phyloP scores from a whole-genome alignment of 2,329 filamentous ascomycete species.

The Colletotrichum filicis region DNA sequence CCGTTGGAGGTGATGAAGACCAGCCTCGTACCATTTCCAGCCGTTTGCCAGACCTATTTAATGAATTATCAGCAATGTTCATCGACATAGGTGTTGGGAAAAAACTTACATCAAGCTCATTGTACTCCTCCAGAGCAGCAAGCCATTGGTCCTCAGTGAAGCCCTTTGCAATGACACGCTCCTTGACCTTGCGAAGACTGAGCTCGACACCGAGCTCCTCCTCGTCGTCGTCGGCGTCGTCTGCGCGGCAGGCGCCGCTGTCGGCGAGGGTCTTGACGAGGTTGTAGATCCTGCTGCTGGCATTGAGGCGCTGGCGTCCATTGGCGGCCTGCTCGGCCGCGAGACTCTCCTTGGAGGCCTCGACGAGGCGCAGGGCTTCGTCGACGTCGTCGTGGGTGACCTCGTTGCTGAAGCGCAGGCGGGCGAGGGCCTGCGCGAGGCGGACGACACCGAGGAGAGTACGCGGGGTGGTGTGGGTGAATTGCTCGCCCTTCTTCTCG shows the following conservation, averaged over 20 bases:
- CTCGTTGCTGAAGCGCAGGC: conserved; percentile 85
- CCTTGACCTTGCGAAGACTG: conserved; percentile 87
- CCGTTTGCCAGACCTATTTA: conserved; percentile 80
- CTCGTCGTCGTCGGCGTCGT: conserved; percentile 67
- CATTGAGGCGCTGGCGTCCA: conserved; percentile 76
- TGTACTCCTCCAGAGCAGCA: conserved; percentile 89
- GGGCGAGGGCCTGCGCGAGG: conserved; percentile 91
- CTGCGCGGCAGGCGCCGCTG: conserved; percentile 84
- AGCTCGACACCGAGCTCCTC: conserved; percentile 72
- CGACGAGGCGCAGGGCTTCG: conserved; percentile 89
- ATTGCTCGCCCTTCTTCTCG: conserved; percentile 90
- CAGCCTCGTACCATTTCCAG: conserved; percentile 75
- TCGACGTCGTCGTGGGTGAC: conserved; percentile 95
- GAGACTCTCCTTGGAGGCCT: conserved; percentile 92
- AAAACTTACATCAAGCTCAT: conserved; percentile 83
- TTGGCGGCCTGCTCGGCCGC: conserved; percentile 73
- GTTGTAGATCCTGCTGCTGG: conserved; percentile 93
- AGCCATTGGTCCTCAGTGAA: conserved; percentile 96
- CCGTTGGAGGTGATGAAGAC: conserved; percentile 69
- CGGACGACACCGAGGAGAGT: conserved; percentile 93
- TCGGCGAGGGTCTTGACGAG: conserved; percentile 90
- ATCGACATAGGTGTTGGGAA: not conserved
- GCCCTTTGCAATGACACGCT: conserved; percentile 93
- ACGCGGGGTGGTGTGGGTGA: conserved; percentile 92
- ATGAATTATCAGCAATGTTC: conserved; percentile 48